Evolutionary conservation across 768 basidiomycete genomes (phyloP), one percentile per base, ranked within the genome.

Genomic region (Leccinum imitatum): DNA sequence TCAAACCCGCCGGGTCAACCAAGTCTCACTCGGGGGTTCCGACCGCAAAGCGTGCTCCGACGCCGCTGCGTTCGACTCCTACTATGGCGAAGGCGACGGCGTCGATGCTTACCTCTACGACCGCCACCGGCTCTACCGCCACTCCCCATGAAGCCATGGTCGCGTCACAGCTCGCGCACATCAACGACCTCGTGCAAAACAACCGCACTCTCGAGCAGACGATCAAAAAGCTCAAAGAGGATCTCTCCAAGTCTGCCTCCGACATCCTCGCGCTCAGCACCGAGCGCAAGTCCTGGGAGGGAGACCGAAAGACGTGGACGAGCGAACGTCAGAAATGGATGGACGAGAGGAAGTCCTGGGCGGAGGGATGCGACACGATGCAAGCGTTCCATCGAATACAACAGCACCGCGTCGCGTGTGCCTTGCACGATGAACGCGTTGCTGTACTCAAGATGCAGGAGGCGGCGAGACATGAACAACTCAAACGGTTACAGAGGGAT

Each of bases 161-260:
- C 62, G 78, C 84, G 25, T 80, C 85, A 4, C 83, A 87, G 69
- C 85, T 85, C 60, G 73, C 79, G 3, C 89, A 91, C 69, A 89
- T 92, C 53, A 81, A 87, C 53, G 87, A 91, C 47, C 82, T 92
- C 55, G 87, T 90, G 3, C 82, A 87, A 63, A 80, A 84, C 62
- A 87, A 83, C 66, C 84, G 84, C 25, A 82, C 81, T 0, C 79
- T 89, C 55, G 87, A 89, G 58, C 81, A 85, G 60, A 80, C 80
- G 4, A 79, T 81, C 71, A 81, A 81, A 64, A 83, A 80, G 48
- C 79, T 90, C 37, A 68, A 74, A 15, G 80, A 81, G 23, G 81
- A 85, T 46, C 65, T 86, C 31, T 71, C 76, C 51, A 80, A 78
- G 50, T 67, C 64, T 19, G 41, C 55, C 9, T 46, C 64, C 15